Evolutionary conservation across 257 asterid species (phyloP).

Genomic region (Solanum dulcamara): DNA sequence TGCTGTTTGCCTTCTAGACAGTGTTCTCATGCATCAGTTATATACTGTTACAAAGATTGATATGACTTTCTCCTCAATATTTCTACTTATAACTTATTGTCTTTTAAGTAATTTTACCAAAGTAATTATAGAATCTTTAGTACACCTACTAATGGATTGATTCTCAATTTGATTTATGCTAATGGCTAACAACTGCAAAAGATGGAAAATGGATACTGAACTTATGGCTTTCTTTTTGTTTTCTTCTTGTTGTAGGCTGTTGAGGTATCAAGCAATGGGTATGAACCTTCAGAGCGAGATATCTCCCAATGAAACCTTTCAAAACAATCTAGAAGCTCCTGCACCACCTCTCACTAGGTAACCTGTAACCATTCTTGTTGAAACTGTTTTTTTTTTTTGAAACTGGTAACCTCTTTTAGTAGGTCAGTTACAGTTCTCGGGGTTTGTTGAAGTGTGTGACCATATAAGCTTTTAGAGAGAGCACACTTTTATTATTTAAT

Average conservation of each 20-base stretch:
- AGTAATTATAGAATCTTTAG: not conserved
- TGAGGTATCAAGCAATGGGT: not conserved
- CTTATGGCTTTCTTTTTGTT: not conserved
- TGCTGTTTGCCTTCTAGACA: slow-evolving; percentile 11
- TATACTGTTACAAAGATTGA: not conserved
- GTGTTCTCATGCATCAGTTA: not conserved
- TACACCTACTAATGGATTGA: not conserved
- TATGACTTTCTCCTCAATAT: not conserved
- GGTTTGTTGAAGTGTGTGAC: no score
- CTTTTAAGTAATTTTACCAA: no score
- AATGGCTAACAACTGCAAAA: no score
- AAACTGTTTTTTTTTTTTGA: no score
- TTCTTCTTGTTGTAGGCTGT: not conserved
- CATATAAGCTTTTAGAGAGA: no score
- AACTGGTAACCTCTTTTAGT: no score
- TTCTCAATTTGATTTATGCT: not conserved
- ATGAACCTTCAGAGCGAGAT: not conserved
- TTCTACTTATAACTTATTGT: not conserved
- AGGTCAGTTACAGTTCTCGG: not conserved
- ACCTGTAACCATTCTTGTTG: not conserved
- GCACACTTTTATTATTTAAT: no score
- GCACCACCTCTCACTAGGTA: slow-evolving; percentile 2
- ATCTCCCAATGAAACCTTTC: slow-evolving; percentile 4
- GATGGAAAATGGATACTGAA: not conserved
- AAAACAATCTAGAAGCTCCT: slow-evolving; percentile 8